Conservation (phyloP, 148 eudicot species). For the Persicaria tinctoria region DNA sequence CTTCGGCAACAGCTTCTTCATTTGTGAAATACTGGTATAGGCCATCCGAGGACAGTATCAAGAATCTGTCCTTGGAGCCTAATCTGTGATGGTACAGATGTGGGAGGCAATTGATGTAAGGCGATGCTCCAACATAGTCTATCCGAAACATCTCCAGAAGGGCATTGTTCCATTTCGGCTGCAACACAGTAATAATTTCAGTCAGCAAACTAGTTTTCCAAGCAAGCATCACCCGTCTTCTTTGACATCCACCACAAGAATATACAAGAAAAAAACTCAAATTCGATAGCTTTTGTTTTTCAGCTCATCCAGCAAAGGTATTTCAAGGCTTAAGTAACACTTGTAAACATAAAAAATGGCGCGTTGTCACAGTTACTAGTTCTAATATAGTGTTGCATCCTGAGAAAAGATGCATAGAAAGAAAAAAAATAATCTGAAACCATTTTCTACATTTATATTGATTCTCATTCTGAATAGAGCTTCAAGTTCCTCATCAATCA, state of each 20-base stretch:
- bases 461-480: not conserved
- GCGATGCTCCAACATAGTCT: constrained; percentile 61
- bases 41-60: constrained; percentile 85
- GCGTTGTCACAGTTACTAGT: too few relatives aligned
- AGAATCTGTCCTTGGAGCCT: constrained; percentile 57
- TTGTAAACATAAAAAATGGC: too few relatives aligned
- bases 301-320: too few relatives aligned
- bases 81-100: constrained; percentile 67
- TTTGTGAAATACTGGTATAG: constrained; percentile 90
- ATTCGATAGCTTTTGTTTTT: not conserved
- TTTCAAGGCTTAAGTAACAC: too few relatives aligned
- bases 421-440: not conserved
- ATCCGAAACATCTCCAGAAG: constrained; percentile 73
- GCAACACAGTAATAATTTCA: constrained; percentile 22
- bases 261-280: not conserved
- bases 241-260: too few relatives aligned
- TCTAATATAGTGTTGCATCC: too few relatives aligned
- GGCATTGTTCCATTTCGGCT: constrained; percentile 92
- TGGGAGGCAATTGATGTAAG: constrained; percentile 69
- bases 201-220: not conserved
- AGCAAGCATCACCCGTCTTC: not conserved
- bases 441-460: not conserved
- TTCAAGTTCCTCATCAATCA: not conserved
- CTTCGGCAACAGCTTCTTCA: constrained; percentile 74
- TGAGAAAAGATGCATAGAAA: too few relatives aligned